Percentiles rank a stretch among this genome's conserved stretches.
Conservation (phyloP, 2,329 filamentous ascomycete species). For the Colletotrichum euphorbiae region DNA sequence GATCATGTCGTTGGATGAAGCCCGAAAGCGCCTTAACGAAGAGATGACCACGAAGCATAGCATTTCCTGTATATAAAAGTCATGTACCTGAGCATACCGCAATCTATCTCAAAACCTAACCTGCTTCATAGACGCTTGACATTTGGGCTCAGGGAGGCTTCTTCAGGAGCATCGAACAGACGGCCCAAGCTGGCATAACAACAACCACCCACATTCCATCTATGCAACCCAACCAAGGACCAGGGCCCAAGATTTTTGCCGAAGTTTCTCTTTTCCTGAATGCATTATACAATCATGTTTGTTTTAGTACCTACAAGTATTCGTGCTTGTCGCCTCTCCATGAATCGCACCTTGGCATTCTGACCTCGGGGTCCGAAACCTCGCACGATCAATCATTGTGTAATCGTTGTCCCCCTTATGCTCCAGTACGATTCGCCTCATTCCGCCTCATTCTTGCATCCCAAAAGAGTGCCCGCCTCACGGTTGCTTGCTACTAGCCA, state of each 20-base stretch:
- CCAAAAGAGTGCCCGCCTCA: background rate
- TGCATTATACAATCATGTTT: no score
- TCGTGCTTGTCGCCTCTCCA: no score
- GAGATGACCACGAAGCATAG: background rate
- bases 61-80: slow-evolving; percentile 29
- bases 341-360: no score
- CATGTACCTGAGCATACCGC: slow-evolving; percentile 6
- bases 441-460: no score
- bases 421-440: no score
- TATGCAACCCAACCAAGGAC: no score
- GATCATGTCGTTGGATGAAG: slow-evolving; percentile 15
- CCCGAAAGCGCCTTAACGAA: slow-evolving; percentile 25
- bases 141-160: slow-evolving; percentile 19
- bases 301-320: no score
- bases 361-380: no score
- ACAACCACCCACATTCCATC: background rate
- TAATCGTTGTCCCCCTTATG: no score
- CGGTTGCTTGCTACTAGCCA: slow-evolving; percentile 36
- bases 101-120: slow-evolving; percentile 19
- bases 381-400: no score
- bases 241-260: no score
- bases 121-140: slow-evolving; percentile 25
- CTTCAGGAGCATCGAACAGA: background rate
- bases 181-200: background rate
- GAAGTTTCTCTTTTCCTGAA: no score